phyloP scores from a whole-genome alignment of 1,284 basidiomycete genomes.

The Papiliotrema laurentii region DNA sequence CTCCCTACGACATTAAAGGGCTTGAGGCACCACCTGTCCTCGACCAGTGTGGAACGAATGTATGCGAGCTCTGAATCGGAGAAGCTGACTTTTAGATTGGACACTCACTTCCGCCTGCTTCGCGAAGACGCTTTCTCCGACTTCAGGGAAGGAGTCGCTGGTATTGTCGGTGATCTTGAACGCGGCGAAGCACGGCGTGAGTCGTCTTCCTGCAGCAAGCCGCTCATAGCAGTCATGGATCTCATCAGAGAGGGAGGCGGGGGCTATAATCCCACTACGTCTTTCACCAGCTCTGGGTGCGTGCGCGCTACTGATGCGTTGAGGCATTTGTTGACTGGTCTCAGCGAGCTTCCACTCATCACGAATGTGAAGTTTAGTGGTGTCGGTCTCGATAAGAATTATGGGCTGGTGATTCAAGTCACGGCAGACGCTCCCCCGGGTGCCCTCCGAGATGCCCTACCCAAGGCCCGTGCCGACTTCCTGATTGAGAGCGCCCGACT shows the following conservation, averaged over 20 bases:
- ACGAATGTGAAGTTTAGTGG: conserved; percentile 52
- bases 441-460: conserved; percentile 14
- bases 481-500: conserved; percentile 59
- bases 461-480: conserved; percentile 46
- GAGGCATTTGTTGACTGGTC: neutral
- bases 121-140: conserved; percentile 58
- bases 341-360: conserved; percentile 58
- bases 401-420: conserved; percentile 54
- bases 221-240: conserved; percentile 33
- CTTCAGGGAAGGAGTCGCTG: conserved; percentile 29
- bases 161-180: too few species aligned
- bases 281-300: neutral
- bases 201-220: too few species aligned
- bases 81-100: conserved; percentile 48
- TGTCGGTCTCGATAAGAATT: conserved; percentile 49
- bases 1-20: conserved; percentile 57
- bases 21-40: conserved; percentile 59
- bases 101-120: conserved; percentile 65
- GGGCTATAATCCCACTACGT: conserved; percentile 25
- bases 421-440: conserved; percentile 56
- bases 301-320: too few species aligned
- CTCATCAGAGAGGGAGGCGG: conserved; percentile 37
- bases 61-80: conserved; percentile 45
- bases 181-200: conserved; percentile 51
- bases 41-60: conserved; percentile 43